Conservation (phyloP, 2,329 filamentous ascomycete species). For the Sclerotinia sclerotiorum region DNA sequence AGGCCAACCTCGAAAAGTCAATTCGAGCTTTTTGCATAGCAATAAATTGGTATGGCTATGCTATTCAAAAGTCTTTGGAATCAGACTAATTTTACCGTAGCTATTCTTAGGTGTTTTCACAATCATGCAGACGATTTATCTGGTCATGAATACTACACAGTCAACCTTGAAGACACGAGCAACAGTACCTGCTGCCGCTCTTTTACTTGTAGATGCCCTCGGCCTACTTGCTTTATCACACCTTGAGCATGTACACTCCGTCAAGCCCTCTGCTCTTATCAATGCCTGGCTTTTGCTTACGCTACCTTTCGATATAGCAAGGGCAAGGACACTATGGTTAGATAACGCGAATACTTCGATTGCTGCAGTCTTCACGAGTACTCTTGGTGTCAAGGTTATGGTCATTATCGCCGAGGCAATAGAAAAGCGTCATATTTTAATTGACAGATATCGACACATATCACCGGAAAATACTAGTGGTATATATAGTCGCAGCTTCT, state of each 20-base stretch:
- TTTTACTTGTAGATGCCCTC: constrained; percentile 30
- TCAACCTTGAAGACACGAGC: constrained; percentile 26
- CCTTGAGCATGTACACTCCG: constrained; percentile 33
- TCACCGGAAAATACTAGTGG: constrained; percentile 45
- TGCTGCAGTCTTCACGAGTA: constrained; percentile 42
- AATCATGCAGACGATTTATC: constrained; percentile 28
- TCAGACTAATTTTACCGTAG: constrained; percentile 26
- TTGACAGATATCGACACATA: constrained; percentile 36
- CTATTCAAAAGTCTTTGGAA: neutral
- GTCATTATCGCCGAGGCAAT: constrained; percentile 42
- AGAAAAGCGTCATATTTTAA: constrained; percentile 43
- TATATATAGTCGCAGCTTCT: constrained; percentile 43
- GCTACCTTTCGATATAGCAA: constrained; percentile 34
- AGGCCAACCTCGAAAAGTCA: constrained; percentile 31
- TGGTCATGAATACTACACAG: constrained; percentile 26
- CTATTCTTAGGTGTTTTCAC: constrained; percentile 36
- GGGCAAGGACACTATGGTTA: constrained; percentile 32
- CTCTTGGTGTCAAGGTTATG: constrained; percentile 42
- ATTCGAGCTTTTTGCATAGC: constrained; percentile 29
- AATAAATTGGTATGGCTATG: constrained; percentile 31
- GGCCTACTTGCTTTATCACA: constrained; percentile 32
- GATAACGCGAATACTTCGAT: constrained; percentile 38
- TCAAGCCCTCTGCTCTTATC: constrained; percentile 34
- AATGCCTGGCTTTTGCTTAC: constrained; percentile 35
- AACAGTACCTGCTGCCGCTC: constrained; percentile 28